Percentiles rank a stretch among this genome's conserved stretches.
Evolutionary conservation across 2,329 filamentous ascomycete species (phyloP).

Genomic region (Phoma sp.): DNA sequence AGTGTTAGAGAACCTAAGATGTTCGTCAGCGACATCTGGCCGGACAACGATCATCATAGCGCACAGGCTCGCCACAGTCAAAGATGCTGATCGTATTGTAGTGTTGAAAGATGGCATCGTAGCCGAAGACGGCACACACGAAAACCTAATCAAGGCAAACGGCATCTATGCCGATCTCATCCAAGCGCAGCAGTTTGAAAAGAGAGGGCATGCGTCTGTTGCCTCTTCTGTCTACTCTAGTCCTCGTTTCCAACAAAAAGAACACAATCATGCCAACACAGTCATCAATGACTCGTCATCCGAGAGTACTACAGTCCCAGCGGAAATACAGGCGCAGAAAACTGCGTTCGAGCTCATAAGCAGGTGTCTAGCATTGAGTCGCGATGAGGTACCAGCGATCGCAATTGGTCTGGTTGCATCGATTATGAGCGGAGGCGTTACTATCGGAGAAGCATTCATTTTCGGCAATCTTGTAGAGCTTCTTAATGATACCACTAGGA

Average conservation of each 20-base stretch:
- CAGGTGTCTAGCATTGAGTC: constrained; percentile 41
- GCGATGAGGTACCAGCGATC: constrained; percentile 51
- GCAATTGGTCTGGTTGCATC: constrained; percentile 54
- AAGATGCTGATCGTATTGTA: constrained; percentile 47
- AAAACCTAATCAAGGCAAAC: constrained; percentile 34
- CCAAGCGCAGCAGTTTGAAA: constrained; percentile 46
- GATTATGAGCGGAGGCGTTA: constrained; percentile 56
- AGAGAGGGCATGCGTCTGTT: constrained; percentile 30
- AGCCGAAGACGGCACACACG: constrained; percentile 43
- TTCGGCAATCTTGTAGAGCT: constrained; percentile 43
- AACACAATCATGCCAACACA: constrained; percentile 6
- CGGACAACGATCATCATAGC: constrained; percentile 49
- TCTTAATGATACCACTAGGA: constrained; percentile 34
- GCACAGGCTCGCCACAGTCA: constrained; percentile 47
- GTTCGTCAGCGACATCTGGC: constrained; percentile 33
- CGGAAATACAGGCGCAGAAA: constrained; percentile 19
- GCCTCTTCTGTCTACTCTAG: constrained; percentile 33
- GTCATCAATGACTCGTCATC: constrained; percentile 2
- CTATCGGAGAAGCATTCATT: constrained; percentile 62
- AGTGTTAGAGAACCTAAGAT: constrained; percentile 42
- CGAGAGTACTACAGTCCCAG: background rate
- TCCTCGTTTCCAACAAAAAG: constrained; percentile 21
- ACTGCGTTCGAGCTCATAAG: constrained; percentile 27
- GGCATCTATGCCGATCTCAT: constrained; percentile 45
- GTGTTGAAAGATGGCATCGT: constrained; percentile 46